Conservation (phyloP, 192 early-diverging fungal genomes). For the Dimargaris cristalligena region DNA sequence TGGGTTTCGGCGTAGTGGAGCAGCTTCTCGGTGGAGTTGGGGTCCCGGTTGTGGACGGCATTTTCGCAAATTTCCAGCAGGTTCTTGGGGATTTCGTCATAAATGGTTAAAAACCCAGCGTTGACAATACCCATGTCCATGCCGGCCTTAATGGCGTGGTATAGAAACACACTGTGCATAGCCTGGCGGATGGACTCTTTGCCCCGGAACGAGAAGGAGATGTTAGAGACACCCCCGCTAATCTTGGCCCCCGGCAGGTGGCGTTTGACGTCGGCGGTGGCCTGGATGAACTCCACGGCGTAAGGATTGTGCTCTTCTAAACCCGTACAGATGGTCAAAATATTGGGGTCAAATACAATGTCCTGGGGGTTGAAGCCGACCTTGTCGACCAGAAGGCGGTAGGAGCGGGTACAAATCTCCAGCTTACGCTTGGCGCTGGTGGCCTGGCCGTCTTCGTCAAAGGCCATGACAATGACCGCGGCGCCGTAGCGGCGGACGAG, state of each 20-base stretch:
- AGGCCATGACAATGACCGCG: slow-evolving; percentile 93
- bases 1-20: slow-evolving; percentile 74
- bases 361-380: slow-evolving; percentile 75
- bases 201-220: slow-evolving; percentile 95
- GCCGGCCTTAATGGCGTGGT: slow-evolving; percentile 62
- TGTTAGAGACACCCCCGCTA: slow-evolving; percentile 91
- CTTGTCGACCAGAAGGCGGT: slow-evolving; percentile 67
- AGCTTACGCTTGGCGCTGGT: slow-evolving; percentile 70
- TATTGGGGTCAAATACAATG: slow-evolving; percentile 85
- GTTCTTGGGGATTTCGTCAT: slow-evolving; percentile 92
- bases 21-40: slow-evolving; percentile 86
- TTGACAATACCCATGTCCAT: slow-evolving; percentile 99
- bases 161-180: slow-evolving; percentile 93
- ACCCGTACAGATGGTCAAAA: slow-evolving; percentile 89
- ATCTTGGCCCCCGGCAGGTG: slow-evolving; percentile 79
- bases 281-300: slow-evolving; percentile 84
- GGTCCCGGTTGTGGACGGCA: slow-evolving; percentile 82
- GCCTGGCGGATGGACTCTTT: slow-evolving; percentile 83
- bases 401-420: slow-evolving; percentile 78
- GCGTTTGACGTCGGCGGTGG: slow-evolving; percentile 53
- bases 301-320: slow-evolving; percentile 97
- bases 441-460: slow-evolving; percentile 90
- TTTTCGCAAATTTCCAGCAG: slow-evolving; percentile 81
- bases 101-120: slow-evolving; percentile 88
- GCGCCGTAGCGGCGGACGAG: slow-evolving; percentile 84